These are phyloP conservation scores for Tympanopsis confertula DNA, from an alignment of 2,329 filamentous ascomycete species.

Conservation along the genomic window DNA sequence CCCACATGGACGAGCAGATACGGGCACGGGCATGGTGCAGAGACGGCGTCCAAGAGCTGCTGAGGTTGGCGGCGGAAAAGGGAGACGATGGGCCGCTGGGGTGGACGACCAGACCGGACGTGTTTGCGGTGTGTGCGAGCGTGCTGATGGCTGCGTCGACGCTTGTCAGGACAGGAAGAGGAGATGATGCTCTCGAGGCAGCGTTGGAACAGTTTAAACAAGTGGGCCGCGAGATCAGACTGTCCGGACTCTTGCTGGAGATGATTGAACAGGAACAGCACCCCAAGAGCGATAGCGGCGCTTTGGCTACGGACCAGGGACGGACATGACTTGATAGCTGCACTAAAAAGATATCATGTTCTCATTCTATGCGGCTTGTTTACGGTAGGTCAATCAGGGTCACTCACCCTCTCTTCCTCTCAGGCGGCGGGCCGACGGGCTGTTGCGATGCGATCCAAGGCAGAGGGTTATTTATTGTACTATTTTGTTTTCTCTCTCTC, in stretches of 20 bases:
- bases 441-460: too few relatives aligned
- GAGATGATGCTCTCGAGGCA: not conserved
- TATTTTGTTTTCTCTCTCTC: too few relatives aligned
- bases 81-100: conserved; percentile 55
- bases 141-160: conserved; percentile 27
- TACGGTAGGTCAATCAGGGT: too few relatives aligned
- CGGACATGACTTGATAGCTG: too few relatives aligned
- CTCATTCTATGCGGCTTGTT: too few relatives aligned
- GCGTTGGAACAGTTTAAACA: not conserved
- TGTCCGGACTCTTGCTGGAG: not conserved
- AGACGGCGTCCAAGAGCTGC: conserved; percentile 33
- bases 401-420: too few relatives aligned
- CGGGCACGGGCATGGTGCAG: conserved; percentile 30
- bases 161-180: conserved; percentile 9
- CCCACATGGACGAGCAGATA: conserved; percentile 4
- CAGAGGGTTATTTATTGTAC: too few relatives aligned
- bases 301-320: too few relatives aligned
- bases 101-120: conserved; percentile 57
- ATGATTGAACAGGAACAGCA: too few relatives aligned
- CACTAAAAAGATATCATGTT: too few relatives aligned
- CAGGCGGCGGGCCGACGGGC: too few relatives aligned
- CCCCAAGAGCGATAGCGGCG: too few relatives aligned
- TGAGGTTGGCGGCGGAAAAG: conserved; percentile 10
- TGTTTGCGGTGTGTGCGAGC: conserved; percentile 48
- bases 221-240: not conserved